Evolutionary conservation across 2,329 filamentous ascomycete genomes (phyloP).

Genomic region (Ilyonectria mors-panacis): DNA sequence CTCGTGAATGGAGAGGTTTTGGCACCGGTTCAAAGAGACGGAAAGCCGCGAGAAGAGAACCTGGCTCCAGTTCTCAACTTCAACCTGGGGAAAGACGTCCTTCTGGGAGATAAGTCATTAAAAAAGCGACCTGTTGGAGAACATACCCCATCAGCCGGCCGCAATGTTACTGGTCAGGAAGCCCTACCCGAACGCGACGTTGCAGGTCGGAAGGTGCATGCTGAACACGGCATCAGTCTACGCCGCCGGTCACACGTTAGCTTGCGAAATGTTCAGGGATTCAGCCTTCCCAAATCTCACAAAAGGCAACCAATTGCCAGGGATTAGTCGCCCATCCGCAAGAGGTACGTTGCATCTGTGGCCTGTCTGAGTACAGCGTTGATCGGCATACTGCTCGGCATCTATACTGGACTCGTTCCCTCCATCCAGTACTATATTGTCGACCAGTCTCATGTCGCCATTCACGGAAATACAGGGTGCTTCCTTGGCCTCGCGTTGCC

Average conservation of each 20-base stretch:
- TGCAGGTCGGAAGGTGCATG: conserved; percentile 45
- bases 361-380: conserved; percentile 82
- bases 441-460: conserved; percentile 76
- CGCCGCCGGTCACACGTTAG: conserved; percentile 69
- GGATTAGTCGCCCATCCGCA: conserved; percentile 78
- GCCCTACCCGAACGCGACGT: conserved; percentile 45
- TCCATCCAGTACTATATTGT: conserved; percentile 83
- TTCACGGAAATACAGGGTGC: conserved; percentile 81
- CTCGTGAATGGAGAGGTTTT: background rate
- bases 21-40: background rate
- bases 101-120: background rate
- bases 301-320: conserved; percentile 77
- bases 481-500: conserved; percentile 80
- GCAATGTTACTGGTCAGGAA: conserved; percentile 41
- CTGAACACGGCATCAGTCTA: conserved; percentile 60
- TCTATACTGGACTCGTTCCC: conserved; percentile 85
- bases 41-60: conserved; percentile 5
- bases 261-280: conserved; percentile 63
- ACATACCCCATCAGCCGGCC: conserved; percentile 23
- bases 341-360: conserved; percentile 77
- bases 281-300: conserved; percentile 69
- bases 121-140: conserved; percentile 17
- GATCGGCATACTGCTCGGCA: conserved; percentile 79
- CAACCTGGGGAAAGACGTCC: background rate
- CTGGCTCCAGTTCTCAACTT: conserved; percentile 13